Conservation (phyloP, 768 basidiomycete genomes). For the Thelephora ganbajun region DNA sequence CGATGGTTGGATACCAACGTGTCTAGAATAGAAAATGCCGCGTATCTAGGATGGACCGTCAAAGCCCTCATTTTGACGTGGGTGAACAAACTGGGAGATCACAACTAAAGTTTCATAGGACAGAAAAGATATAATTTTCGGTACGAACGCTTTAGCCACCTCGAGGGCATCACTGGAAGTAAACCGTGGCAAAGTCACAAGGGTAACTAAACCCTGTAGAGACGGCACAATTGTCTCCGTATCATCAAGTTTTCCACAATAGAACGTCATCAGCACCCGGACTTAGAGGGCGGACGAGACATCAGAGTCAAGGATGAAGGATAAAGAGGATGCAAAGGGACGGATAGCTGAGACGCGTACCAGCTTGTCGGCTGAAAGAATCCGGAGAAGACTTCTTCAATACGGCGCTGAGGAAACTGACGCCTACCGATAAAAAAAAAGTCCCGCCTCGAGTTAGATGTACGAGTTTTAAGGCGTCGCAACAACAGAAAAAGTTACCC, state of each 20-base stretch:
- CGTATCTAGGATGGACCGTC: slow-evolving; percentile 69
- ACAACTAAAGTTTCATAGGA: neutral
- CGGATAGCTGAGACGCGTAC: slow-evolving; percentile 28
- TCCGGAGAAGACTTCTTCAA: slow-evolving; percentile 44
- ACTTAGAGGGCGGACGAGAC: slow-evolving; percentile 29
- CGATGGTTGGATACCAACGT: slow-evolving; percentile 58
- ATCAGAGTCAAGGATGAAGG: neutral
- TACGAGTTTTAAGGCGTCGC: neutral
- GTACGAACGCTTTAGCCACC: slow-evolving; percentile 45
- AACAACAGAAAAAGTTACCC: slow-evolving; percentile 30
- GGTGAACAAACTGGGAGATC: slow-evolving; percentile 44
- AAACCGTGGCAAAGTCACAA: slow-evolving; percentile 51
- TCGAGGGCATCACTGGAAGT: slow-evolving; percentile 49
- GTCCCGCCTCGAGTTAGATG: neutral
- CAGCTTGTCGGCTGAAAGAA: slow-evolving; percentile 66
- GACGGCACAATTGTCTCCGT: slow-evolving; percentile 74
- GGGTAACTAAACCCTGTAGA: slow-evolving; percentile 55
- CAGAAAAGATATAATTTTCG: slow-evolving; percentile 1
- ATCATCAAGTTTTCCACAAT: slow-evolving; percentile 77
- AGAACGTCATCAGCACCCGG: slow-evolving; percentile 72
- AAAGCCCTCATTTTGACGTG: slow-evolving; percentile 74
- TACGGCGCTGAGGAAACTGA: slow-evolving; percentile 68
- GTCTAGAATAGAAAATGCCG: slow-evolving; percentile 74
- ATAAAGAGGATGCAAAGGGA: slow-evolving; percentile 1
- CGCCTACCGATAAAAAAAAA: slow-evolving; percentile 38